Evolutionary conservation across 108 stramenopile species (phyloP), one percentile per base, ranked within the genome.

Genomic region (Chaetoceros muelleri): DNA sequence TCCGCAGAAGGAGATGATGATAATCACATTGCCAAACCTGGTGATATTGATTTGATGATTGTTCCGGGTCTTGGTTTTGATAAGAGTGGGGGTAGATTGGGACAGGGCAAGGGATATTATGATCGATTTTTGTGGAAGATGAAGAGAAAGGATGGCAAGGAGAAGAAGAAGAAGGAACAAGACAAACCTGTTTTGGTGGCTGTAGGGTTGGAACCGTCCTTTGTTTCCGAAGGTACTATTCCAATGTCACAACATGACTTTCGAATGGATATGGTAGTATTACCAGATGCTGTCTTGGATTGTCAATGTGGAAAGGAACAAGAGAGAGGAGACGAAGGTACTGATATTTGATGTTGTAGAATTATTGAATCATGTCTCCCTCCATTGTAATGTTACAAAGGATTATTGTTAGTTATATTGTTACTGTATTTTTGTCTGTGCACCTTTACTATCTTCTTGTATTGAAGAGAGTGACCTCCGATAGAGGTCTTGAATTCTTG

Each of bases 101-200:
- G 92, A 2, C 92, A 94, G 58, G 92, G 92, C 1, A 94, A 90
- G 61, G 92, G 92, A 48, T 94, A 94, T 62, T 94, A 94, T 57
- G 92, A 94, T 80, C 64, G 92, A 30, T 93, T 89, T 61, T 78
- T 93, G 51, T 67, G 70, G n/a, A 68, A 71, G 24, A 89, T 88
- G 83, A 19, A 57, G 10, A 21, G 19, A 16, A 18, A 51, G 48
- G 62, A 60, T 7, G 54, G 44, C 1, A 29, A 46, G 23, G 53
- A 24, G 19, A 55, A 51, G 16, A 10, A 25, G 24, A 58, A 48
- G 27, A 70, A 61, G 30, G 13, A 10, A 10, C 34, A 5, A 10
- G 13, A 40, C 5, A 40, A 40, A 13, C 71, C 84, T 5, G 53
- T 70, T 21, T 65, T 93, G 46, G 74, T 93, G 2, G 91, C 80